Evolutionary conservation across 2,329 filamentous ascomycete species (phyloP), one percentile per base, ranked within the genome.

Genomic region (Coleophoma crateriformis): DNA sequence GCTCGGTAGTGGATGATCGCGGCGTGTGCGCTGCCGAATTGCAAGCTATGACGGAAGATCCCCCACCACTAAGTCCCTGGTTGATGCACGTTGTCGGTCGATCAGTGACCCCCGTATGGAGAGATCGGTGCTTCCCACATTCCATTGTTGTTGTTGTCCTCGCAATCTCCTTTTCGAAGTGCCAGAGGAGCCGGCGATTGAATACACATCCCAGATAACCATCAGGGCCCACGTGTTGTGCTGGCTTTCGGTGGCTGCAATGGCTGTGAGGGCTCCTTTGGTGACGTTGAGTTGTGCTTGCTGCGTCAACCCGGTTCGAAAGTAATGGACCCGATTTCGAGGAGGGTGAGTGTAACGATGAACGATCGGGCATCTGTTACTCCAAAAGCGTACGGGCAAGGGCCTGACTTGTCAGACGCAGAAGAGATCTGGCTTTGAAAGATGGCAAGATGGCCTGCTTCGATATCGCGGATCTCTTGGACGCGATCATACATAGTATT

Each of bases 391-490:
- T 69, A 69, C 19, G 58, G 53, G 58, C 68, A 70, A 2, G 60
- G 54, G 0, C 65, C 67, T 0, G 71, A 71, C 53, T 72, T 74
- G 22, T 71, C 53, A 1, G 68, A 71, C 2, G 61, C 67, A n/a
- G 59, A 50, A 1, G 67, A 71, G 41, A 74, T 73, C 34, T 66
- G 59, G 49, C 69, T 66, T 50, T 72, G 70, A 57, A 74, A 74
- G 49, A 73, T 70, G 22, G 67, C 63, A 14, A 73, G 55, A 51
- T 74, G 70, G 3, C 71, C 71, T 15, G 71, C 71, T 58, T 74
- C 72, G 40, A 72, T 74, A 52, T 74, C 67, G 7, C 71, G 65
- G 47, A 74, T 74, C 51, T 73, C 65, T 50, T 55, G 52, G 38
- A 71, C 61, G 5, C 67, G 63, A 15, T 65, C 59, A 49, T 70